Evolutionary conservation across 2,329 filamentous ascomycete species (phyloP).

Genomic region (Orbilia blumenaviensis): DNA sequence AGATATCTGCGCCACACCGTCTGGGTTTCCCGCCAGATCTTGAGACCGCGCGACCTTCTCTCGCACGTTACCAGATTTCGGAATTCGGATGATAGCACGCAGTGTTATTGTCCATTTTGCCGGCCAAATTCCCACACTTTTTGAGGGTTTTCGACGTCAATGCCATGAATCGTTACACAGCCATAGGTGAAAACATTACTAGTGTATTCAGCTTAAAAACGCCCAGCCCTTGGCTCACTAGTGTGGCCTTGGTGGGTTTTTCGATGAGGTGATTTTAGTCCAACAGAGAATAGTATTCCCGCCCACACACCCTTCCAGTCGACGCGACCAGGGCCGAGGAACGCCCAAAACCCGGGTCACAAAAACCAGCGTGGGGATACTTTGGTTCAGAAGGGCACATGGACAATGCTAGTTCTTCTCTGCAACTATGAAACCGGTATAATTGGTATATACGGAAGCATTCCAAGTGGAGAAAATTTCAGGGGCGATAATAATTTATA

Average conservation of each 20-base stretch:
- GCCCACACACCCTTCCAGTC: not conserved
- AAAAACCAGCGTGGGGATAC: conserved; percentile 6
- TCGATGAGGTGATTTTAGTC: conserved; percentile 19
- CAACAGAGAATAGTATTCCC: not conserved
- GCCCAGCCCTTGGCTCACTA: conserved; percentile 21
- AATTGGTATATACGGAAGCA: conserved; percentile 53
- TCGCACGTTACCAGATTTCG: conserved; percentile 47
- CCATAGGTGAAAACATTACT: not conserved
- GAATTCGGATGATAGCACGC: conserved; percentile 33
- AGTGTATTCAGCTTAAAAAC: not conserved
- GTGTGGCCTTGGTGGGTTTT: conserved; percentile 13
- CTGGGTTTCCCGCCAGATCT: conserved; percentile 8
- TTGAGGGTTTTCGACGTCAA: not conserved
- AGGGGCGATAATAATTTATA: conserved; percentile 44
- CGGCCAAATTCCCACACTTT: conserved; percentile 10
- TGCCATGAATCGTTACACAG: conserved; percentile 8
- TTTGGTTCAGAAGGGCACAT: conserved; percentile 8
- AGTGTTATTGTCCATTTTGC: conserved; percentile 28
- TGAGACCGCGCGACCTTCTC: not conserved
- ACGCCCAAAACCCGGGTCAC: not conserved
- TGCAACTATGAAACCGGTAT: conserved; percentile 51
- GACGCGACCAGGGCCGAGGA: conserved; percentile 31
- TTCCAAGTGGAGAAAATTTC: conserved; percentile 53
- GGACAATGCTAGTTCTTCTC: conserved; percentile 7
- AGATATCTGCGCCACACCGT: conserved; percentile 4